Evolutionary conservation across 2,329 filamentous ascomycete genomes (phyloP).

Genomic region (Chrysosporium queenslandicum): DNA sequence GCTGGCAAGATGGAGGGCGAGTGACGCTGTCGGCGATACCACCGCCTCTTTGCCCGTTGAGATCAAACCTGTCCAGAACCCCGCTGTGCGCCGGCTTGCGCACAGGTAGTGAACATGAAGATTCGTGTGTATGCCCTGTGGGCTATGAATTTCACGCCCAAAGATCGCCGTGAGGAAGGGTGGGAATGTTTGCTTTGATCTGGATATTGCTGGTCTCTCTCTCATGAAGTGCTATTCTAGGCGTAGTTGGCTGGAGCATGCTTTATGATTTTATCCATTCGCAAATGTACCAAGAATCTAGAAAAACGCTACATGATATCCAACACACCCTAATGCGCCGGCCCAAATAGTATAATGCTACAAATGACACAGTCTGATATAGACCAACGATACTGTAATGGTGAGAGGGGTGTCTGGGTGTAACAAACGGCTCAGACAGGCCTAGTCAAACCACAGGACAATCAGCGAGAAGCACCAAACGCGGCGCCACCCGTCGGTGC

Average conservation of each 20-base stretch:
- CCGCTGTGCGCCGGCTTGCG: neutral
- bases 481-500: neutral
- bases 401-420: neutral
- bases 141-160: too few relatives aligned
- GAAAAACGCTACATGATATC: neutral
- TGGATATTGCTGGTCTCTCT: too few relatives aligned
- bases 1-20: neutral
- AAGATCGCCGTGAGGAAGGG: too few relatives aligned
- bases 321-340: neutral
- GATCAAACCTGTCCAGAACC: neutral
- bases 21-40: neutral
- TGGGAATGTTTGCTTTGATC: too few relatives aligned
- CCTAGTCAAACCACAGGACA: too few relatives aligned
- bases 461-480: conserved; percentile 2
- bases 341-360: neutral
- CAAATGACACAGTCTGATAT: neutral
- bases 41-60: neutral
- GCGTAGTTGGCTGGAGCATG: too few relatives aligned
- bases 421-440: neutral
- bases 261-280: neutral
- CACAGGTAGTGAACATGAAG: neutral
- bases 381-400: neutral
- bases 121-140: too few relatives aligned
- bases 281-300: too few relatives aligned
- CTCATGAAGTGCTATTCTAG: too few relatives aligned